Conservation (phyloP, 306 rosid genomes). For the Hippophae rhamnoides region DNA sequence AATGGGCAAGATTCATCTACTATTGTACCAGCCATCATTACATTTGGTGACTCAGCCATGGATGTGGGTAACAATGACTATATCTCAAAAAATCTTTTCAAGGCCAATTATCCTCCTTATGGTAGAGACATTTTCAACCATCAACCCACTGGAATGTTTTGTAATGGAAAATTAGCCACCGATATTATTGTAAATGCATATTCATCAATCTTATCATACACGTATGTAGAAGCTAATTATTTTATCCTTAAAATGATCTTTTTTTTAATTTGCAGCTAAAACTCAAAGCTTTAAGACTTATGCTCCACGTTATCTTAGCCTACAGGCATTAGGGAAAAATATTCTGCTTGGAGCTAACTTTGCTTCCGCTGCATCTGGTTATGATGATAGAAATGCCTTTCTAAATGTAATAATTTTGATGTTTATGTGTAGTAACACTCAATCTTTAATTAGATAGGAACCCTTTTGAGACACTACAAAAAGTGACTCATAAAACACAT, state of each 20-base stretch:
- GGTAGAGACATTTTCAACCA: conserved; percentile 80
- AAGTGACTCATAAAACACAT: too few species aligned
- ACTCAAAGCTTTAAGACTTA: conserved; percentile 59
- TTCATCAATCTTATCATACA: background rate
- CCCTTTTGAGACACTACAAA: too few species aligned
- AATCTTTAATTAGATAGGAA: too few species aligned
- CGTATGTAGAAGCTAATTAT: background rate
- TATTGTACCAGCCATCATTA: conserved; percentile 71
- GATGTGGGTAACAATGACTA: conserved; percentile 92
- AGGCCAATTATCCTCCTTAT: conserved; percentile 90
- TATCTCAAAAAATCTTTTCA: conserved; percentile 50
- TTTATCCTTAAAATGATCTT: background rate
- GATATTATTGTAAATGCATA: background rate
- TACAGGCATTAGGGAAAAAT: conserved; percentile 5
- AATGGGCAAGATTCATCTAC: conserved; percentile 58
- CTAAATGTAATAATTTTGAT: too few species aligned
- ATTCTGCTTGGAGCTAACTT: too few species aligned
- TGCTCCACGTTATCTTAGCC: conserved; percentile 85
- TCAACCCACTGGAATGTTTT: conserved; percentile 86
- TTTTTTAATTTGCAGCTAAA: conserved; percentile 2
- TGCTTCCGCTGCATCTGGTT: too few species aligned
- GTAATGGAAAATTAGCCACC: conserved; percentile 90
- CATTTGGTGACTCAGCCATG: conserved; percentile 82
- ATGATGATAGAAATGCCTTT: too few species aligned
- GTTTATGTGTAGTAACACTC: too few species aligned